A percentile compares a stretch with the other conserved stretches of the same genome.
phyloP scores from a whole-genome alignment of 1,284 basidiomycete genomes.

The Flammula alnicola region DNA sequence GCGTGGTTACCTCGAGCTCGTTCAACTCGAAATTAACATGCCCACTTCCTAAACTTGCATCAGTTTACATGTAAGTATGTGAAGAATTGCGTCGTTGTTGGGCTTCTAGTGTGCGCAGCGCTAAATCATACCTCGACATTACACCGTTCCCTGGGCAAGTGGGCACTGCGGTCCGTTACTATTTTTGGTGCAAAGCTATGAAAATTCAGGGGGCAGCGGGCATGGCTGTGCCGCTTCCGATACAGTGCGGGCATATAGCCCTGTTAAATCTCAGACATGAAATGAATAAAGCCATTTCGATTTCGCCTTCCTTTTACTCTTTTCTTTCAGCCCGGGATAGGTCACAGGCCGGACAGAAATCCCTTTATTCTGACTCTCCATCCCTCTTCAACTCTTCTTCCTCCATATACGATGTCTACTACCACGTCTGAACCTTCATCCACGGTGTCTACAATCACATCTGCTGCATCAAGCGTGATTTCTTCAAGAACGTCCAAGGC shows the following conservation, averaged over 20 bases:
- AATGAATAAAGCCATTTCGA: no score
- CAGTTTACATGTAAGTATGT: no score
- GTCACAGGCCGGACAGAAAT: constrained; percentile 13
- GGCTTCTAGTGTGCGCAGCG: no score
- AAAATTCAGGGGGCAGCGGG: constrained; percentile 3
- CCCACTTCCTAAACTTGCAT: no score
- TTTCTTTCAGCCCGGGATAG: constrained; percentile 4
- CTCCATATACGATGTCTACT: not conserved
- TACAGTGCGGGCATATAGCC: constrained; percentile 9
- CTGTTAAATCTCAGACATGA: not conserved
- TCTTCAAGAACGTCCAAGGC: not conserved
- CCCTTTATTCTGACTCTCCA: constrained; percentile 1
- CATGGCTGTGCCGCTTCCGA: constrained; percentile 14
- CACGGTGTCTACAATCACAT: no score
- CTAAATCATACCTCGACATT: no score
- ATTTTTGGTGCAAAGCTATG: not conserved
- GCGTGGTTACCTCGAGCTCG: no score
- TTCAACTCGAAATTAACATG: no score
- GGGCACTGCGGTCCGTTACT: not conserved
- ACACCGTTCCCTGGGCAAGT: no score
- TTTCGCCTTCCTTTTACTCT: not conserved
- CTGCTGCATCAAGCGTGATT: not conserved
- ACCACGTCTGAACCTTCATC: not conserved
- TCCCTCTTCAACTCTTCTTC: not conserved
- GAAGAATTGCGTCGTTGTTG: no score